Evolutionary conservation across 345 rosid genomes (phyloP), one percentile per base, ranked within the genome.

Genomic region (Durio zibethinus): DNA sequence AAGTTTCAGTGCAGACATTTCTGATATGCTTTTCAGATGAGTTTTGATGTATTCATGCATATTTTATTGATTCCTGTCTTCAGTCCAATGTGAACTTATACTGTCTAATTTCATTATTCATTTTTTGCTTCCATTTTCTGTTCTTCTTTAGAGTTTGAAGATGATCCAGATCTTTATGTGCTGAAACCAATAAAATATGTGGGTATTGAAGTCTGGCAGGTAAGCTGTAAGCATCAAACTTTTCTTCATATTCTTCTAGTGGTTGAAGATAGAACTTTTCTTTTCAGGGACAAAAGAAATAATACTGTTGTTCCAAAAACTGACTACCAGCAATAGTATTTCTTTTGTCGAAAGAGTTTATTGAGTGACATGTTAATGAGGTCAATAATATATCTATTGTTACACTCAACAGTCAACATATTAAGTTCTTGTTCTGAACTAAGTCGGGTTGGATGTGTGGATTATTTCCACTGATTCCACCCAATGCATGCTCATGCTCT

Each of bases 181-280:
- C 78, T 94, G 74, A 94, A 85, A 86, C 95, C 98, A 45, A 86
- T 91, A 27, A 91, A 83, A 85, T 94, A 93, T 45, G 91, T 88
- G 35, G 98, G 98, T 57, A 91, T 94, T 75, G 98, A 94, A 88
- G 95, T 94, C 73, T 94, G 98, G 98, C 98, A 94, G 93, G 98
- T 90, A 81, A 73, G 78, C 43, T 91, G 95, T 89, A 81, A 73
- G 74, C 43, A 57, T 72, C 47, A 15, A n/a, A 42, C 53, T 25
- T 47, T 69, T 50, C 66, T 50, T 77, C 73, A 20, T 53, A 18
- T 25, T 57, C 62, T 52, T 4, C 36, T 23, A 21, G 38, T 12
- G 73, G 48, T 64, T 43, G 38, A 50, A 5, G 47, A 75, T 75
- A 20, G 42, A 48, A 16, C 69, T 43, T 29, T 12, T 18, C 38